These are phyloP conservation scores for Kwoniella heveanensis DNA, from an alignment of 768 basidiomycete genomes.

Conservation along the genomic window DNA sequence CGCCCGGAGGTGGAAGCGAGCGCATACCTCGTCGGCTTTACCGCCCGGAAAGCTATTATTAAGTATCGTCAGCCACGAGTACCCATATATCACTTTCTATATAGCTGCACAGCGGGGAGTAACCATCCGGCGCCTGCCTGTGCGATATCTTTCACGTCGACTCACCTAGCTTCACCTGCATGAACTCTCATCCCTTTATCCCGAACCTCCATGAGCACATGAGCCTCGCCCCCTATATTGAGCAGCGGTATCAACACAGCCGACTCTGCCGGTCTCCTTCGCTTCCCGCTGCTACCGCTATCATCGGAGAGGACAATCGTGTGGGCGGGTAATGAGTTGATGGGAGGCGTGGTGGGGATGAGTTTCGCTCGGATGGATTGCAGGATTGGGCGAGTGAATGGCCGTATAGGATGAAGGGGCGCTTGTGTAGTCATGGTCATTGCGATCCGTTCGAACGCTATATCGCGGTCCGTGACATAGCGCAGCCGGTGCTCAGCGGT, in stretches of 20 bases:
- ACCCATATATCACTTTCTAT: too few species aligned
- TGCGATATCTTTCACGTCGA: not conserved
- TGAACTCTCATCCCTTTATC: conserved; percentile 46
- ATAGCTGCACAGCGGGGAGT: too few species aligned
- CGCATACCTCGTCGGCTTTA: conserved; percentile 45
- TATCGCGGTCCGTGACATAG: too few species aligned
- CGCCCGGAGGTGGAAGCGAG: not conserved
- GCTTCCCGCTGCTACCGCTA: too few species aligned
- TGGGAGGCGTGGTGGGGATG: conserved; percentile 22
- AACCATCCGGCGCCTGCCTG: too few species aligned
- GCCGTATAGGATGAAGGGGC: too few species aligned
- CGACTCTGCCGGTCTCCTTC: conserved; percentile 35
- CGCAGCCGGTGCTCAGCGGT: too few species aligned
- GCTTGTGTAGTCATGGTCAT: too few species aligned
- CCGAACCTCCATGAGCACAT: conserved; percentile 48
- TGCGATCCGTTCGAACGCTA: too few species aligned
- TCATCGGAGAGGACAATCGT: conserved; percentile 9
- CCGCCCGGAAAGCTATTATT: conserved; percentile 56
- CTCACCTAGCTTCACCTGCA: conserved; percentile 54
- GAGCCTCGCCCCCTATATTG: conserved; percentile 39
- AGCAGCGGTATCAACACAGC: conserved; percentile 52
- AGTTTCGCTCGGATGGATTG: conserved; percentile 22
- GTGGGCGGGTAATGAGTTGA: conserved; percentile 15
- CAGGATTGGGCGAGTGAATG: conserved; percentile 29
- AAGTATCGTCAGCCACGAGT: too few species aligned